These are phyloP conservation scores for Lachnellula occidentalis DNA, from an alignment of 2,329 filamentous ascomycete genomes.

Conservation along the genomic window DNA sequence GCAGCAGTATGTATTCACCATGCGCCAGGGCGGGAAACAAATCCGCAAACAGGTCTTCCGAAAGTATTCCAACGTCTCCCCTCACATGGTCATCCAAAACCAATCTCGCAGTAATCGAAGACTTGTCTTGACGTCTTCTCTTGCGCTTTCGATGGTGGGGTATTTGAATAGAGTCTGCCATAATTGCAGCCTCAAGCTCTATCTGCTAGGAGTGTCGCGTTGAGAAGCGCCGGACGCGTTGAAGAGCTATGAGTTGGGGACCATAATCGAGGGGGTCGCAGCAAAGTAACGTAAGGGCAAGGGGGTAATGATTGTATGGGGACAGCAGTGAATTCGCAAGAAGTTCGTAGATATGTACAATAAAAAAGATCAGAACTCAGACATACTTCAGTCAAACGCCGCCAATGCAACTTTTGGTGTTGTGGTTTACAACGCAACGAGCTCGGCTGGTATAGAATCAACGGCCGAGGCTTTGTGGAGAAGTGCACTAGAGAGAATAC, in stretches of 20 bases:
- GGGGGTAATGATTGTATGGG: background rate
- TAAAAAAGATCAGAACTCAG: constrained; percentile 1
- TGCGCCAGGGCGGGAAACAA: constrained; percentile 62
- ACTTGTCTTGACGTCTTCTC: constrained; percentile 60
- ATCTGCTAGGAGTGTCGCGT: constrained; percentile 9
- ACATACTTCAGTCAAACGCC: constrained; percentile 2
- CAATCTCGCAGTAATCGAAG: constrained; percentile 71
- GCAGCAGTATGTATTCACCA: constrained; percentile 33
- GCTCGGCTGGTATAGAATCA: constrained; percentile 6
- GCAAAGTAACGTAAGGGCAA: background rate
- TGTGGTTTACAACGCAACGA: background rate
- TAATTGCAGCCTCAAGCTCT: constrained; percentile 1
- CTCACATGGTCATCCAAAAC: constrained; percentile 81
- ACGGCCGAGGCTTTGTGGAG: constrained; percentile 8
- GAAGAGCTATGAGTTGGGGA: constrained; percentile 3
- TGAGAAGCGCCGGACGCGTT: constrained; percentile 15
- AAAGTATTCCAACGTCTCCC: constrained; percentile 80
- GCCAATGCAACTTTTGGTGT: constrained; percentile 6
- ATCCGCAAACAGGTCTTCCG: constrained; percentile 77
- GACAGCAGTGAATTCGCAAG: background rate
- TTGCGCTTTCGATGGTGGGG: constrained; percentile 36
- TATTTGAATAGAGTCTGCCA: constrained; percentile 20
- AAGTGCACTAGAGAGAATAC: background rate
- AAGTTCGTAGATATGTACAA: constrained; percentile 1
- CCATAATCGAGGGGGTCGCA: constrained; percentile 6